Base-by-base conservation (phyloP, 495 filamentous ascomycete species). In the Penicillium canescens region DNA sequence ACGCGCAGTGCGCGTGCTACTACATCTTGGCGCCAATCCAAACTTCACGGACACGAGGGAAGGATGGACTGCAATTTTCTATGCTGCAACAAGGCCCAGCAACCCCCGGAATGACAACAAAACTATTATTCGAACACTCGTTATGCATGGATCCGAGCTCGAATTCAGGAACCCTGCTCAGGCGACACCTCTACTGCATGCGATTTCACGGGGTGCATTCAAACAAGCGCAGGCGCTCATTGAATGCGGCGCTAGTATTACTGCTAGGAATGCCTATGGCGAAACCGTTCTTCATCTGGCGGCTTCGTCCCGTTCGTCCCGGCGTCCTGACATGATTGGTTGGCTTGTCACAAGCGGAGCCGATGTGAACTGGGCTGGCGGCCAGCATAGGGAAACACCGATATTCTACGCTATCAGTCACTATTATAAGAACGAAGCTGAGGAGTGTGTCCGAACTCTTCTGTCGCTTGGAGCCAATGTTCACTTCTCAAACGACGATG, bases 21-120 rank as follows among this genome's bases (percentile, higher is more conserved):
- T 48, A 13, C 16, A 42, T 12, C 26, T 38, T 39, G 34, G 53
- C 13, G 39, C 46, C 38, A 50, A 43, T 45, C 13, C 34, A 16
- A 50, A 50, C 28, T 56, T 45, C 33, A 34, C 44, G 39, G 44
- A 39, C 21, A 39, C 13, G 11, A 16, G 6, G 42, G 45, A 45
- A 28, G 50, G 50, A 3, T 52, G 50, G 40, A 44, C 38, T 18
- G 52, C 37, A 5, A 23, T 55, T 20, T 55, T 55, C 31, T 55
- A 49, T 28, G 34, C 46, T 20, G 34, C 42, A 43, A 43, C 21
- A 43, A 31, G 28, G 10, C 23, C 24, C 12, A 43, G 24, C 24
- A 26, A 26, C 24, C 24, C 24, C 24, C 24, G 39, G 12, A 9
- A 2, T 21, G 45, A 48, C 18, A 52, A 38, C 41, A 52, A 28